phyloP scores from a whole-genome alignment of 2,329 filamentous ascomycete species.

The Epichloe brachyelytri region DNA sequence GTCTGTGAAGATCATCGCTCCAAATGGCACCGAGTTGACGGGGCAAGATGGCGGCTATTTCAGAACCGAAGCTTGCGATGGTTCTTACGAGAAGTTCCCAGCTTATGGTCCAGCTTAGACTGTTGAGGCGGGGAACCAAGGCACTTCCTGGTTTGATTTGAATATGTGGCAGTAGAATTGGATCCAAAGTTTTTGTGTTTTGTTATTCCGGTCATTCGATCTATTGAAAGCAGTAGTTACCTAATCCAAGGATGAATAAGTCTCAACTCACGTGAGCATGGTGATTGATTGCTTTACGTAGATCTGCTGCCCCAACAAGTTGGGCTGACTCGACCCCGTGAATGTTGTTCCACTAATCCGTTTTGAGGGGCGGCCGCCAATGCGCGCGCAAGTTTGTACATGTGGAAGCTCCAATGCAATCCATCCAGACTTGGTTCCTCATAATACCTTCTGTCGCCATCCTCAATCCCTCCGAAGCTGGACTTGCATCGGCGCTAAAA shows the following conservation, averaged over 20 bases:
- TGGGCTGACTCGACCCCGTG: neutral
- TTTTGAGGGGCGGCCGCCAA: neutral
- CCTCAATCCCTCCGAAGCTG: neutral
- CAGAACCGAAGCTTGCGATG: slow-evolving; percentile 7
- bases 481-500: neutral
- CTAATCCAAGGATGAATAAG: too few species aligned
- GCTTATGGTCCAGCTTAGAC: slow-evolving; percentile 4
- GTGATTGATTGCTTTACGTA: too few species aligned
- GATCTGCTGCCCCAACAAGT: too few species aligned
- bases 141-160: too few species aligned
- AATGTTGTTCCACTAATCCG: too few species aligned
- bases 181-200: too few species aligned
- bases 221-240: too few species aligned
- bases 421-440: neutral
- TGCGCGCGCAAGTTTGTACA: neutral
- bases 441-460: neutral
- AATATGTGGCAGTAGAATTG: too few species aligned
- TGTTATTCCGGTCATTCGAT: too few species aligned
- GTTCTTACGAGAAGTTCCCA: slow-evolving; percentile 7
- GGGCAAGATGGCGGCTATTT: slow-evolving; percentile 7
- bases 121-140: neutral
- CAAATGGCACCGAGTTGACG: slow-evolving; percentile 7
- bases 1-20: slow-evolving; percentile 7
- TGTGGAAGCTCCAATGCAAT: neutral
- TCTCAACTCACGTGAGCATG: too few species aligned